Evolutionary conservation across 2,329 filamentous ascomycete species (phyloP).

Genomic region (Exophiala dermatitidis): DNA sequence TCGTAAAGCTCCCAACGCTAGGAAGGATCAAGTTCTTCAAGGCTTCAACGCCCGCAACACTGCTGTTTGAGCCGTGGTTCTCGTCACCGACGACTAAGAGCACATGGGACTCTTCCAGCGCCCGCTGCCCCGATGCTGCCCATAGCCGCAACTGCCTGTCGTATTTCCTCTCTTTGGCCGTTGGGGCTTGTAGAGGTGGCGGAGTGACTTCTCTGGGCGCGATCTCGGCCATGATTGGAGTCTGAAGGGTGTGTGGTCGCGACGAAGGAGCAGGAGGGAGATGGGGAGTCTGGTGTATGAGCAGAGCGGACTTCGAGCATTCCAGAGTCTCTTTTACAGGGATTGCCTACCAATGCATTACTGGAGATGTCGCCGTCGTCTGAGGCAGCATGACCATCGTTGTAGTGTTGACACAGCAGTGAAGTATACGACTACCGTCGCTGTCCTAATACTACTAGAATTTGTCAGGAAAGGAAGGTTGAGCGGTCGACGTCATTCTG

Average conservation of each 20-base stretch:
- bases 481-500: conserved; percentile 9
- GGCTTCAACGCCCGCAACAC: conserved; percentile 75
- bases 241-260: no score
- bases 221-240: conserved; percentile 18
- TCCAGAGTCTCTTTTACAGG: not conserved
- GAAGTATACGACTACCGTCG: not conserved
- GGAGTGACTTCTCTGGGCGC: conserved; percentile 32
- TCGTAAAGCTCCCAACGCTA: conserved; percentile 84
- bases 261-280: not conserved
- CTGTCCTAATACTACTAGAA: not conserved
- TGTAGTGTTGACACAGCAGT: not conserved
- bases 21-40: conserved; percentile 97
- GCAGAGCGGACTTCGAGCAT: not conserved
- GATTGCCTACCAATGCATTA: no score
- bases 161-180: conserved; percentile 68
- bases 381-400: no score
- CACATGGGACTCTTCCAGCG: conserved; percentile 85
- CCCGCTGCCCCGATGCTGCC: conserved; percentile 85
- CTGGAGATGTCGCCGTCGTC: no score
- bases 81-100: conserved; percentile 66
- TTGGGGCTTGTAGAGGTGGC: conserved; percentile 46
- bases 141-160: conserved; percentile 91
- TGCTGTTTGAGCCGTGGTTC: conserved; percentile 24
- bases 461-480: conserved; percentile 7
- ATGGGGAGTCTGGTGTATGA: no score